These are phyloP conservation scores for Hygrocybe coccinea DNA, from an alignment of 768 basidiomycete genomes.

Conservation along the genomic window DNA sequence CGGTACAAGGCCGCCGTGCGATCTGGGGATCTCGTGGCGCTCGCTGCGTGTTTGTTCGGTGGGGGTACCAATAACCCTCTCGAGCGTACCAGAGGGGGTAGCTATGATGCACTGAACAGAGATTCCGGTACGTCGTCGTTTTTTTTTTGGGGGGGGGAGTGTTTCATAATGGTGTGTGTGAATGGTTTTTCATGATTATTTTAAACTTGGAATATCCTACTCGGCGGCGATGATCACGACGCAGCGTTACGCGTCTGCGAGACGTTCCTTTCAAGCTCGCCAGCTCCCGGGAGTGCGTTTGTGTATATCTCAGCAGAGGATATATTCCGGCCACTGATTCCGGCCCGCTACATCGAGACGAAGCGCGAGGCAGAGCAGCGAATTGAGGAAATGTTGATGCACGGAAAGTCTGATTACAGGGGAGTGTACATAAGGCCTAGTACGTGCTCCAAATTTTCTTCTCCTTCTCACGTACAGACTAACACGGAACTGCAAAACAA, in stretches of 20 bases:
- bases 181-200: too few species aligned
- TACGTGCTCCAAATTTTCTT: conserved; percentile 37
- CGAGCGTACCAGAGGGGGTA: conserved; percentile 37
- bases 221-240: too few species aligned
- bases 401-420: conserved; percentile 43
- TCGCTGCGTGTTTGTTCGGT: conserved; percentile 45
- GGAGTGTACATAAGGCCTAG: conserved; percentile 87
- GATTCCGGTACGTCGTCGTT: conserved; percentile 67
- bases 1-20: conserved; percentile 74
- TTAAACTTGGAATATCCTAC: too few species aligned
- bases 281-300: conserved; percentile 54
- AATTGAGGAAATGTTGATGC: conserved; percentile 51
- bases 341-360: conserved; percentile 84
- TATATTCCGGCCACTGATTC: conserved; percentile 81
- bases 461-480: conserved; percentile 10
- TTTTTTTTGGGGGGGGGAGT: too few species aligned
- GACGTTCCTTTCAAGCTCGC: conserved; percentile 54
- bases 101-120: conserved; percentile 80
- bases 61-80: conserved; percentile 55
- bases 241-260: conserved; percentile 77
- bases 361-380: conserved; percentile 84
- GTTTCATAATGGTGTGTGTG: too few species aligned
- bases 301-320: conserved; percentile 95
- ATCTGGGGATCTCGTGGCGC: conserved; percentile 49
- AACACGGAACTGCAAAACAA: too few species aligned